Evolutionary conservation across 805 yeast species (phyloP), one percentile per base, ranked within the genome.

Genomic region (Lachancea quebecensis): DNA sequence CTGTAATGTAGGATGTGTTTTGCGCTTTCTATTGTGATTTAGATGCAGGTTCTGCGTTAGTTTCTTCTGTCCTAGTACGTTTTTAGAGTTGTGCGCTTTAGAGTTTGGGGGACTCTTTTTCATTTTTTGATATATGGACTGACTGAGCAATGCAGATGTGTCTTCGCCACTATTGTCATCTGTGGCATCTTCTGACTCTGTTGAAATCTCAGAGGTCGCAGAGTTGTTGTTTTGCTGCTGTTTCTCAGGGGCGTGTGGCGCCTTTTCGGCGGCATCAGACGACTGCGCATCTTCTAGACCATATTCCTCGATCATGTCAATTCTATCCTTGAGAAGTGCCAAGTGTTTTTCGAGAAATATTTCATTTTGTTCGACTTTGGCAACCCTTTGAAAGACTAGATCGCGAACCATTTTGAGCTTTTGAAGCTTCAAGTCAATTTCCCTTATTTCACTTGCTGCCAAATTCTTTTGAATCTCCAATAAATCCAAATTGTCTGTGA

Each of bases 401-500:
- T 73, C 70, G 40, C 90, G 68, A 66, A 73, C 67, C 15, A 63
- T 51, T 46, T 77, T 75, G 36, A 83, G 56, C 52, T 70, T 72
- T 37, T 71, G 69, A 34, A 84, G 74, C 52, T 79, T 74, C 32
- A 57, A 58, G 58, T 84, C 91, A 31, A 84, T 68, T 44, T 81
- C 90, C 41, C 69, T 64, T 29, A 84, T 78, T 55, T 84, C 90
- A 53, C 70, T 70, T 1, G 85, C 72, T 0, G 86, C 79, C 34
- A 82, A 60, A 16, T 80, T 79, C 58, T 84, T 82, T 42, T 84
- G 74, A 21, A 84, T 72, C 50, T 79, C 82, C 46, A 81, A 59
- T 14, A 77, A 60, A 46, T 79, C 82, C 51, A 82, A 62, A 42
- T 68, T 71, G 46, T 72, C 70, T 32, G 65, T 66, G 11, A 80